Evolutionary conservation across 306 rosid genomes (phyloP).

Genomic region (Urtica urens): DNA sequence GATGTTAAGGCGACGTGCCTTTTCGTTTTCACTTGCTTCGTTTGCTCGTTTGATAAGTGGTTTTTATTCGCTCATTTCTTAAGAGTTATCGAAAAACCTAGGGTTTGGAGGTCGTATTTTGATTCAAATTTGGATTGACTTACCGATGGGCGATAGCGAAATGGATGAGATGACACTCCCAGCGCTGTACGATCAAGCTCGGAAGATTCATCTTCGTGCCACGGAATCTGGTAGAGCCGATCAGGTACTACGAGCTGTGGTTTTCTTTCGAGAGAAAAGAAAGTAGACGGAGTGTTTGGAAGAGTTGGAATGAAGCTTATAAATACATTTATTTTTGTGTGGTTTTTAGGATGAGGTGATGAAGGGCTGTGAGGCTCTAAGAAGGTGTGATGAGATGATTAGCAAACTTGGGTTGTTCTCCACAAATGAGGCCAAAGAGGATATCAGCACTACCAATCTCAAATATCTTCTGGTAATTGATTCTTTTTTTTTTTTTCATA

Average conservation of each 20-base stretch:
- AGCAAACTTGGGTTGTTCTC: conserved; percentile 76
- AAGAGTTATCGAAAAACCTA: no score
- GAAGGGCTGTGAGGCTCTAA: conserved; percentile 54
- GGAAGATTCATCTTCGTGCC: conserved; percentile 55
- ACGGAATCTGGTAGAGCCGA: conserved; percentile 50
- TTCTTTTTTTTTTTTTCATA: no score
- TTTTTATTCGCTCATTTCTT: background rate
- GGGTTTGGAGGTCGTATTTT: no score
- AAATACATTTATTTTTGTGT: background rate
- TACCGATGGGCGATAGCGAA: conserved; percentile 24
- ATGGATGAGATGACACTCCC: conserved; percentile 71
- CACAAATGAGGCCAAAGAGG: conserved; percentile 80
- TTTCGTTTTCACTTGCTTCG: background rate
- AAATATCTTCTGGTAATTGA: conserved; percentile 65
- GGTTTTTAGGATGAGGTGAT: conserved; percentile 49
- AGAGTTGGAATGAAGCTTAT: background rate
- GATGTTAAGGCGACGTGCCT: background rate
- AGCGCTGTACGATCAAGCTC: conserved; percentile 66
- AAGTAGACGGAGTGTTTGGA: background rate
- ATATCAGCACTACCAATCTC: conserved; percentile 68
- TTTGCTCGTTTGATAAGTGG: background rate
- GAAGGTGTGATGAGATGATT: conserved; percentile 75
- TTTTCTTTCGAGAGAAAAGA: background rate
- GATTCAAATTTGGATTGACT: background rate
- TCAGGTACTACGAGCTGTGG: conserved; percentile 47